Evolutionary conservation across 371 early-diverging fungal genomes (phyloP).

Genomic region (Apophysomyces trapeziformis): DNA sequence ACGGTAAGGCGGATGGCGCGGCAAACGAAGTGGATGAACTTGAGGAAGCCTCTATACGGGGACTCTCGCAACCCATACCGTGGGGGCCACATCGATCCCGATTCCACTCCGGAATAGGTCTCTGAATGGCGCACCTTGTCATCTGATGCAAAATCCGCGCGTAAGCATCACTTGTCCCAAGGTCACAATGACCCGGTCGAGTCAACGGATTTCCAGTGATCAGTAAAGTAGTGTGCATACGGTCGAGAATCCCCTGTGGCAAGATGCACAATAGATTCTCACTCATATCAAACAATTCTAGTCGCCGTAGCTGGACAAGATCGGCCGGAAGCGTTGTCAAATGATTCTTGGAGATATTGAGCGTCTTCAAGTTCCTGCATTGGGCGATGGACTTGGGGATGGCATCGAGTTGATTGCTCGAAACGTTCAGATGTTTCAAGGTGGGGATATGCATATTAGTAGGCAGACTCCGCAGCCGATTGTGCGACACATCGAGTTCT

Average conservation of each 20-base stretch:
- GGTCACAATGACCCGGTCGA: conserved; percentile 51
- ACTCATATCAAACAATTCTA: conserved; percentile 65
- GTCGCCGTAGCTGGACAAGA: conserved; percentile 50
- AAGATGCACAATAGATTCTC: conserved; percentile 66
- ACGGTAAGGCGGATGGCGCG: background rate
- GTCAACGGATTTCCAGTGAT: conserved; percentile 70
- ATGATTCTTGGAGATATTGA: conserved; percentile 63
- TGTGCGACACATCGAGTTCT: conserved; percentile 62
- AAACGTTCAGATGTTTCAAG: conserved; percentile 47
- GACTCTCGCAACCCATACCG: conserved; percentile 45
- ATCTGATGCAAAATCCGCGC: conserved; percentile 53
- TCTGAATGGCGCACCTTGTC: conserved; percentile 51
- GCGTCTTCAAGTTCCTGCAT: conserved; percentile 44
- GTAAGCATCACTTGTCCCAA: conserved; percentile 46
- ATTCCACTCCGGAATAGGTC: conserved; percentile 21
- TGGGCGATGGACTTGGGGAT: conserved; percentile 62
- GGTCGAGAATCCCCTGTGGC: conserved; percentile 62
- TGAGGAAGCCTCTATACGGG: conserved; percentile 20
- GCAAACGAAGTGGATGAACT: conserved; percentile 18
- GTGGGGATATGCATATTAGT: conserved; percentile 33
- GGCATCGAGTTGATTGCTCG: conserved; percentile 61
- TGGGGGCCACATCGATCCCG: conserved; percentile 41
- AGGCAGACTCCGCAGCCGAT: conserved; percentile 53
- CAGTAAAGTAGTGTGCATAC: conserved; percentile 58
- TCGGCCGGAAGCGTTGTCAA: conserved; percentile 62